Base-by-base conservation (phyloP, 148 eudicot species). In the Fagopyrum tataricum region DNA sequence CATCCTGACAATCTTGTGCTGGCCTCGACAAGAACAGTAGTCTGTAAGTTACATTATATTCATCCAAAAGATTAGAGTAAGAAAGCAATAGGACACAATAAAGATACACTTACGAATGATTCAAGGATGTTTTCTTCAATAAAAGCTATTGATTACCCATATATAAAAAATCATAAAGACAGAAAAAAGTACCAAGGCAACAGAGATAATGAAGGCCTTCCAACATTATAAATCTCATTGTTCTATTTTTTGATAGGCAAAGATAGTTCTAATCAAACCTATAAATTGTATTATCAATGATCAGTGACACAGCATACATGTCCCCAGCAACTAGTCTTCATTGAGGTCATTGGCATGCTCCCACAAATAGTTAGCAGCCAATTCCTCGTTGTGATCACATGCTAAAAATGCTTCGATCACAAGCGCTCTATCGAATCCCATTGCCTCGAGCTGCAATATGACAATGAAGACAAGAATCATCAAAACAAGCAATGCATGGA, bases 331-430 rank as follows among this genome's bases (percentile, higher is more conserved):
- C 87, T 78, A 93, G 74, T 93, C 98, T 41, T 89, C 92, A 77
- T 81, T 84, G 76, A 70, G 72, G 72, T 93, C 97, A 41, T 87
- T 92, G 76, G 89, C 92, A 82, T 93, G 84, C 82, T 93, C 98
- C 90, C 91, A 81, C 70, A 93, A 80, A 77, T 91, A 93, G 82
- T 93, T 93, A 76, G 82, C 84, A 18, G 98, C 98, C 78, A 93
- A 74, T 81, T 93, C 92, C 76, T 93, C 98, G 48, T 91, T 85
- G 76, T 94, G 98, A 52, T 93, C 98, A 78, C 98, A 93, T 14
- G 98, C 97, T 83, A 93, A 81, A 87, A 89, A 93, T 39, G 98
- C 98, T 77, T 93, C 98, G 46, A 93, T 89, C 14, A 91, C 98
- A 43, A 82, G 92, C 59, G 92, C 92, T 88, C 97, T 85, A 72